Conservation (phyloP, 805 yeast genomes). For the Jamesozyma rosinii region DNA sequence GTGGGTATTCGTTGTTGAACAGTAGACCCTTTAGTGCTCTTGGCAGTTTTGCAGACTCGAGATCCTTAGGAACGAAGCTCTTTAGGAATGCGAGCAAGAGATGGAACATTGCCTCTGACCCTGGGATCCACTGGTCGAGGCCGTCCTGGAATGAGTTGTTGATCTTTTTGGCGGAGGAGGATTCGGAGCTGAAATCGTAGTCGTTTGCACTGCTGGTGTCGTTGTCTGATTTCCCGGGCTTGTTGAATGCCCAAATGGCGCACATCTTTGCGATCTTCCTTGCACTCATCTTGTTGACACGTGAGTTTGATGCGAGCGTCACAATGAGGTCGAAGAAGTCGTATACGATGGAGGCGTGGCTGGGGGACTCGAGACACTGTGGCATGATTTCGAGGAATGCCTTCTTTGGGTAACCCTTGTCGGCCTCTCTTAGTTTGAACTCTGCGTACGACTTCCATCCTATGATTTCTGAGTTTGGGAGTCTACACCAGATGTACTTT, state of each 20-base stretch:
- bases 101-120: constrained; percentile 81
- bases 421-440: constrained; percentile 55
- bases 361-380: constrained; percentile 67
- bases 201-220: constrained; percentile 19
- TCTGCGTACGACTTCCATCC: constrained; percentile 80
- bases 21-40: constrained; percentile 55
- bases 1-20: constrained; percentile 68
- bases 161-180: constrained; percentile 9
- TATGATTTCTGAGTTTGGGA: constrained; percentile 68
- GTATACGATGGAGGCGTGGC: constrained; percentile 83
- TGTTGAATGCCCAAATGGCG: constrained; percentile 79
- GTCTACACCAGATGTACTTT: constrained; percentile 79
- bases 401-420: constrained; percentile 55
- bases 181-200: constrained; percentile 15
- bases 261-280: constrained; percentile 73
- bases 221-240: constrained; percentile 4
- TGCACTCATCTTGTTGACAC: constrained; percentile 68
- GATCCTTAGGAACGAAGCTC: constrained; percentile 64
- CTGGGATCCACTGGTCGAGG: constrained; percentile 64
- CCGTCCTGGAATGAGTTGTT: constrained; percentile 54
- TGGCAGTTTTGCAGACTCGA: constrained; percentile 46
- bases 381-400: constrained; percentile 82
- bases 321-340: constrained; percentile 78
- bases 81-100: constrained; percentile 65
- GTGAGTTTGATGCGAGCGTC: constrained; percentile 68